Percentiles rank a stretch among this genome's conserved stretches.
phyloP scores from a whole-genome alignment of 257 asterid species.

The Solanum arcanum region DNA sequence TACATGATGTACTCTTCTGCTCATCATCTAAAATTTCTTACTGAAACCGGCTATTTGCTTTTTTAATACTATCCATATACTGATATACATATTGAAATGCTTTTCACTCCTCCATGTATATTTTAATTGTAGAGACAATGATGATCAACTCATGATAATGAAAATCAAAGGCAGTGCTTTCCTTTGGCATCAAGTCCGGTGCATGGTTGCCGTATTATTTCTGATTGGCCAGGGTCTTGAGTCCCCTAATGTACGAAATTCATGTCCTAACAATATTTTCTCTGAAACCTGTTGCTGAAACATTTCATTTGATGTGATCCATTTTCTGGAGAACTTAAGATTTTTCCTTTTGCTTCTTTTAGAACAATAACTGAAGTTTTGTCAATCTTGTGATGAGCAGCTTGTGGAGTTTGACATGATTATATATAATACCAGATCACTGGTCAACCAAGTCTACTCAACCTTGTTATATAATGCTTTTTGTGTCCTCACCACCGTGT shows the following conservation, averaged over 20 bases:
- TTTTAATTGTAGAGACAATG: constrained; percentile 38
- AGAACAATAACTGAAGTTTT: background rate
- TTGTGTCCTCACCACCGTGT: background rate
- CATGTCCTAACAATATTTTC: background rate
- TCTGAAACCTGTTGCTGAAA: background rate
- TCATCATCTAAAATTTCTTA: background rate
- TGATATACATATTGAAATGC: background rate
- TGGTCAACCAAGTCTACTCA: background rate
- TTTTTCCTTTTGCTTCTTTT: background rate
- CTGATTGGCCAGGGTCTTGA: constrained; percentile 95
- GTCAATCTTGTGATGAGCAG: background rate
- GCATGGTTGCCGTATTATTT: constrained; percentile 89
- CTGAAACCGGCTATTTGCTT: background rate
- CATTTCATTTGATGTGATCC: background rate
- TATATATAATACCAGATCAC: background rate
- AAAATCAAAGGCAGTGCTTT: constrained; percentile 89
- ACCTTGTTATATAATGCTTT: background rate
- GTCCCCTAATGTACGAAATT: constrained; percentile 62
- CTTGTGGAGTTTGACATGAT: background rate
- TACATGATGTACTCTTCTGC: background rate
- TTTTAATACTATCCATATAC: background rate
- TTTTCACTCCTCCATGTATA: background rate
- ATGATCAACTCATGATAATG: constrained; percentile 69
- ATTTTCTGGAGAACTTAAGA: background rate
- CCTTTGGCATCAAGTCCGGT: constrained; percentile 99